Percentiles rank a stretch among this genome's conserved stretches.
Evolutionary conservation across 768 basidiomycete species (phyloP).

Genomic region (Rhodosporidiobolus odoratus): DNA sequence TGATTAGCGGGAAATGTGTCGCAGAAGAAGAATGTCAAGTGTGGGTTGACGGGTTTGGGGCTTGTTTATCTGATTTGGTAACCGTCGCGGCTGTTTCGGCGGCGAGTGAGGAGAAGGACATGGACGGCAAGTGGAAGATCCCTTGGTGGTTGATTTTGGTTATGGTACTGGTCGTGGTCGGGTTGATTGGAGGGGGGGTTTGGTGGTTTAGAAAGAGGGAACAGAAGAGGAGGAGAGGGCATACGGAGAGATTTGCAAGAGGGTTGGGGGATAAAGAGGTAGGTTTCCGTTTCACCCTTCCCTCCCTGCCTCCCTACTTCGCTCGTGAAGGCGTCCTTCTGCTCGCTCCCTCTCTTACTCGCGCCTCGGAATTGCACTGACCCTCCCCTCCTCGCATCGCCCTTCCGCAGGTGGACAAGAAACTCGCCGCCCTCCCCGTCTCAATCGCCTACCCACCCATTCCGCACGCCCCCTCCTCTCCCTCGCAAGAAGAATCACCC

Average conservation of each 20-base stretch:
- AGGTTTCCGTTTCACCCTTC: neutral
- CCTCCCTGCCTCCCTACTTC: neutral
- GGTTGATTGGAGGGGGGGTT: neutral
- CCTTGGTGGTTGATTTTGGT: constrained; percentile 33
- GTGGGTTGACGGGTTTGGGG: constrained; percentile 28
- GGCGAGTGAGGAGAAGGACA: neutral
- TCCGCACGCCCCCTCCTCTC: neutral
- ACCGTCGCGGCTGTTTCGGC: constrained; percentile 15
- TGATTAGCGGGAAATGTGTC: constrained; percentile 31
- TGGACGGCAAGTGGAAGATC: neutral
- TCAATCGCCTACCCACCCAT: constrained; percentile 31
- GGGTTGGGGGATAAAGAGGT: constrained; percentile 34
- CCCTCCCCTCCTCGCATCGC: neutral
- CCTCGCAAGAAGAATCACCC: neutral
- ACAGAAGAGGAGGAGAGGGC: constrained; percentile 24
- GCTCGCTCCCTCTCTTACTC: neutral
- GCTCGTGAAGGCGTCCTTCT: no score
- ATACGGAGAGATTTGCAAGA: constrained; percentile 24
- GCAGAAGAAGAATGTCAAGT: constrained; percentile 8
- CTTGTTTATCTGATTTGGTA: constrained; percentile 38
- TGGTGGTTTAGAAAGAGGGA: constrained; percentile 29
- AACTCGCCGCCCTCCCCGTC: constrained; percentile 23
- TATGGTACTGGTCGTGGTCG: neutral
- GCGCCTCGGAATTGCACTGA: neutral
- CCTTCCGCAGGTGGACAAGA: constrained; percentile 24